phyloP scores from a whole-genome alignment of 768 basidiomycete genomes.

The Paxillus rubicundulus region DNA sequence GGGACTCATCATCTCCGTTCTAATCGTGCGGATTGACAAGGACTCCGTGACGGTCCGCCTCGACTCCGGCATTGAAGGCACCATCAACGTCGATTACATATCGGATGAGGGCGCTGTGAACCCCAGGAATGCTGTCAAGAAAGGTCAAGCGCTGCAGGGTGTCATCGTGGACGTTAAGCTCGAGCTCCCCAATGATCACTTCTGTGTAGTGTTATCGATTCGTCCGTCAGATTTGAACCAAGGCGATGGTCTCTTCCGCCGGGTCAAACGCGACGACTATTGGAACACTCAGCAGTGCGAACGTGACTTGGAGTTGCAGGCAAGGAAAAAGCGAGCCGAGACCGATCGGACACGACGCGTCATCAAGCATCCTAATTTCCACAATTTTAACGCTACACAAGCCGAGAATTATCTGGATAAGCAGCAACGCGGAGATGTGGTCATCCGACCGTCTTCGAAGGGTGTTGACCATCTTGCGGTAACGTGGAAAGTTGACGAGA shows the following conservation, averaged over 20 bases:
- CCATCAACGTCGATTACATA: slow-evolving; percentile 61
- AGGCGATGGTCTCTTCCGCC: slow-evolving; percentile 63
- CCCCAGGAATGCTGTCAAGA: slow-evolving; percentile 54
- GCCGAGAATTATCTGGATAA: slow-evolving; percentile 88
- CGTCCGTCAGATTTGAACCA: slow-evolving; percentile 57
- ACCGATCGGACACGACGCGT: slow-evolving; percentile 77
- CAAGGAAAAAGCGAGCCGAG: slow-evolving; percentile 82
- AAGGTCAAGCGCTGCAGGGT: slow-evolving; percentile 77
- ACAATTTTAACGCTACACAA: slow-evolving; percentile 86
- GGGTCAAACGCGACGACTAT: slow-evolving; percentile 53
- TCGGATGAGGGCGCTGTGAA: slow-evolving; percentile 44
- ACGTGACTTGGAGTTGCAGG: slow-evolving; percentile 68
- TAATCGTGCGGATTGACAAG: slow-evolving; percentile 52
- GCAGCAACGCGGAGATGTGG: slow-evolving; percentile 92
- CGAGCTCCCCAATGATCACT: slow-evolving; percentile 55
- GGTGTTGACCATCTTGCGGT: slow-evolving; percentile 91
- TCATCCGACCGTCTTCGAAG: slow-evolving; percentile 94
- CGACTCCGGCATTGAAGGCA: slow-evolving; percentile 92
- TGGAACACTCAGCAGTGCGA: slow-evolving; percentile 68
- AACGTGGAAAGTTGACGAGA: slow-evolving; percentile 98
- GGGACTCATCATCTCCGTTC: slow-evolving; percentile 80
- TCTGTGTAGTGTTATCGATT: slow-evolving; percentile 74
- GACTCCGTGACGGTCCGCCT: slow-evolving; percentile 61
- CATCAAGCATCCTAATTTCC: slow-evolving; percentile 98
- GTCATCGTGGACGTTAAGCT: slow-evolving; percentile 74